Conservation (phyloP, 225 moss, liverwort and hornwort species). For the Climacium dendroides region DNA sequence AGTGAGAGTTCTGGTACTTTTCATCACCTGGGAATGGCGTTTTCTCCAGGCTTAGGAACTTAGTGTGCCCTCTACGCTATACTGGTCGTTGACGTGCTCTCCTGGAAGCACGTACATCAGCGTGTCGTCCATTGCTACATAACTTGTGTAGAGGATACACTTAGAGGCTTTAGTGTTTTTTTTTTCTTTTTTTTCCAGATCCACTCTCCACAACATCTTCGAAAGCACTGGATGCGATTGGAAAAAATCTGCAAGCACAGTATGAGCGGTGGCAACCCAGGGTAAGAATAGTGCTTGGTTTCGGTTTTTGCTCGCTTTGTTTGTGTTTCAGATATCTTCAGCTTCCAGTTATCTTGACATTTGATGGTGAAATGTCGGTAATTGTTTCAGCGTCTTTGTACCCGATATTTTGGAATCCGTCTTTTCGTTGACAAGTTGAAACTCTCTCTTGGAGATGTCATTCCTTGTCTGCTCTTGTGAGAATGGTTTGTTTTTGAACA, state of each 20-base stretch:
- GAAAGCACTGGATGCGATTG: conserved; percentile 91
- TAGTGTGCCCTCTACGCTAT: neutral
- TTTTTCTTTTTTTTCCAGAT: conserved; percentile 37
- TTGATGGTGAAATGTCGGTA: neutral
- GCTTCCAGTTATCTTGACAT: neutral
- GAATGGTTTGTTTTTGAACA: neutral
- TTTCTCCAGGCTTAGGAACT: neutral
- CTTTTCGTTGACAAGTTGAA: neutral
- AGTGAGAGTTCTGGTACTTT: neutral
- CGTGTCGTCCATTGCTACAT: neutral
- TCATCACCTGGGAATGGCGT: neutral
- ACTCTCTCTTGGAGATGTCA: neutral
- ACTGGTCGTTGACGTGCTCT: neutral
- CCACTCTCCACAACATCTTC: conserved; percentile 67
- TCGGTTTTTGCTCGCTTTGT: neutral
- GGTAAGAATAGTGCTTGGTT: conserved; percentile 24
- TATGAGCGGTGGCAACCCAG: conserved; percentile 99
- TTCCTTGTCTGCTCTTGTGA: neutral
- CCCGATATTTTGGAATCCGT: neutral
- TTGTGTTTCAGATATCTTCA: neutral
- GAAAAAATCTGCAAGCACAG: conserved; percentile 76
- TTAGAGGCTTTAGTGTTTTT: neutral
- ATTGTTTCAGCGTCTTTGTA: neutral
- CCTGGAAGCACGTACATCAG: neutral
- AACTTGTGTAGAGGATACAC: neutral